Evolutionary conservation across 768 basidiomycete species (phyloP).

Genomic region (Ramaria sp.): DNA sequence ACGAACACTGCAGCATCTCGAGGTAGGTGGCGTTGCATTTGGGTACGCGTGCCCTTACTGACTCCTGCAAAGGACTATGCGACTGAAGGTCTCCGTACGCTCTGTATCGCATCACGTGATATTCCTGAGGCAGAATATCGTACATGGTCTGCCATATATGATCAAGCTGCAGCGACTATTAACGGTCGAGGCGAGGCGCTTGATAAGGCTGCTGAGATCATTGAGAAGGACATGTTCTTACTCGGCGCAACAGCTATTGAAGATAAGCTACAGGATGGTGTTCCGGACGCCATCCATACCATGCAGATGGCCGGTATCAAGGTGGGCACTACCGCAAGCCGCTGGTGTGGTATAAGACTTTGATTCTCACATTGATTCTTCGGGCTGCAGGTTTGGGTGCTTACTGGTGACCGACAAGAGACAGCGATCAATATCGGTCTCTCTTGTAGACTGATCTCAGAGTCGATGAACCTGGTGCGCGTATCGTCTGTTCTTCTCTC

Average conservation of each 20-base stretch:
- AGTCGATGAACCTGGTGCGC: slow-evolving; percentile 90
- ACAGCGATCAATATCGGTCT: slow-evolving; percentile 99
- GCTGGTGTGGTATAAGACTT: not conserved
- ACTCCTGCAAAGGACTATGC: slow-evolving; percentile 67
- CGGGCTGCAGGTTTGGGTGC: slow-evolving; percentile 71
- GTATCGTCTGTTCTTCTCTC: not conserved
- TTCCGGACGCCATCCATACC: slow-evolving; percentile 96
- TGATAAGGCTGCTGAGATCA: slow-evolving; percentile 88
- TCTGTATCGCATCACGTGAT: slow-evolving; percentile 93
- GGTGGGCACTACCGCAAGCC: slow-evolving; percentile 24
- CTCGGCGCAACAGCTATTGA: slow-evolving; percentile 98
- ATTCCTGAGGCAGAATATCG: slow-evolving; percentile 84
- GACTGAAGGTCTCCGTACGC: slow-evolving; percentile 89
- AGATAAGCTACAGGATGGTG: slow-evolving; percentile 97
- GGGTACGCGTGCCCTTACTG: not conserved
- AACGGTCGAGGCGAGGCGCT: slow-evolving; percentile 91
- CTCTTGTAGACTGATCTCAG: slow-evolving; percentile 92
- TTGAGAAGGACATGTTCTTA: slow-evolving; percentile 88
- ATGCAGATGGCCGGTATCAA: slow-evolving; percentile 98
- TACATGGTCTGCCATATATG: slow-evolving; percentile 81
- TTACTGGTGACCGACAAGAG: slow-evolving; percentile 97
- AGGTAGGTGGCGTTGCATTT: slow-evolving; percentile 38
- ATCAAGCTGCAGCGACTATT: slow-evolving; percentile 90
- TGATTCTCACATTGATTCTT: too few relatives aligned
- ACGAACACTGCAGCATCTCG: slow-evolving; percentile 79